Evolutionary conservation across 768 basidiomycete genomes (phyloP).

Genomic region (Hericium erinaceus): DNA sequence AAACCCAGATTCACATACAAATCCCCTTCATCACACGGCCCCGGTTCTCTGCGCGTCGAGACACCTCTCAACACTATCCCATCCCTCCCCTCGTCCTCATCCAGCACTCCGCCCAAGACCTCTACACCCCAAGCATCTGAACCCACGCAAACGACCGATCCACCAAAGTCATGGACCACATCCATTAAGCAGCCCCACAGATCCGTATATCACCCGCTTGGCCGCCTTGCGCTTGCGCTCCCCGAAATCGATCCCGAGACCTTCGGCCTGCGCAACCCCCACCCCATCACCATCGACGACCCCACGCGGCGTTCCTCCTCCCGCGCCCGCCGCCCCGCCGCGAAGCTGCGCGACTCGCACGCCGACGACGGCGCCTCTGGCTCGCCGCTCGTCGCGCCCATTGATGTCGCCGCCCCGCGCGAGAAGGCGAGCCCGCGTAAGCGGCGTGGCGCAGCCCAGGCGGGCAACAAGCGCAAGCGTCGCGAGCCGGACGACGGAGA

Average conservation of each 20-base stretch:
- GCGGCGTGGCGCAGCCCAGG: conserved; percentile 10
- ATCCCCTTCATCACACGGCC: conserved; percentile 11
- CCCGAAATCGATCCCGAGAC: conserved; percentile 10
- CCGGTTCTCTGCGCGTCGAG: conserved; percentile 11
- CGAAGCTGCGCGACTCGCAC: conserved; percentile 10
- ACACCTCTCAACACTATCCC: conserved; percentile 1
- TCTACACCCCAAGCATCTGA: neutral
- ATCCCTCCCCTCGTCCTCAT: conserved; percentile 2
- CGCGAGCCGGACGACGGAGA: conserved; percentile 15
- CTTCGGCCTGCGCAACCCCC: neutral
- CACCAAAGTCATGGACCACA: neutral
- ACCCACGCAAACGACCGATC: neutral
- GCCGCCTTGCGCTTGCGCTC: conserved; percentile 11
- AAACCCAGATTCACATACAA: conserved; percentile 14
- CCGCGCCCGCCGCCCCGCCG: conserved; percentile 10
- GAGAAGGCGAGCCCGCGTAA: conserved; percentile 15
- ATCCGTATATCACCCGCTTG: conserved; percentile 14
- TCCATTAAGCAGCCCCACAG: conserved; percentile 10
- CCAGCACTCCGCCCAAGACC: neutral
- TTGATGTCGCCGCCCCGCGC: neutral
- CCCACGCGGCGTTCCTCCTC: conserved; percentile 1
- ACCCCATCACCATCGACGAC: conserved; percentile 3
- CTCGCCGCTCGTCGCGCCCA: conserved; percentile 3
- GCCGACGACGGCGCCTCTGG: conserved; percentile 2
- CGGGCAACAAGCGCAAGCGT: conserved; percentile 8